These are phyloP conservation scores for Rhodotorula graminis DNA, from an alignment of 768 basidiomycete species.

Conservation along the genomic window DNA sequence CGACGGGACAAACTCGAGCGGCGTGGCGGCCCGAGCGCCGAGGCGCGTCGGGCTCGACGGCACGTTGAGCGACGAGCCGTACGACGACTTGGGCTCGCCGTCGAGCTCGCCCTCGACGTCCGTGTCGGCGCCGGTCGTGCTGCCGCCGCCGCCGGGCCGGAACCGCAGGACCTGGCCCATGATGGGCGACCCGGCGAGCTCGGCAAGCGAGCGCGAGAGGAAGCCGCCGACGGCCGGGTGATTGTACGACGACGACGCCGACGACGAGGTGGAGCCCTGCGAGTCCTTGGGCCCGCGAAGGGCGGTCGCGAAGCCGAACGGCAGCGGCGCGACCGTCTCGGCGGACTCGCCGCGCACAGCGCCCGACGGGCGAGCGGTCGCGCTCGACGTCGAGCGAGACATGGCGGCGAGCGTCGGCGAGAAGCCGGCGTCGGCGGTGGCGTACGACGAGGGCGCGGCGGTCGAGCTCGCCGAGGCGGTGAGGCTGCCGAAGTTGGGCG, in stretches of 20 bases:
- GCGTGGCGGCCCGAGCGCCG: too few relatives aligned
- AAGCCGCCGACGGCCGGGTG: not conserved
- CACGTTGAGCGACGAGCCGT: not conserved
- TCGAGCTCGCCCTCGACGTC: not conserved
- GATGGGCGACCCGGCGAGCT: conserved; percentile 8
- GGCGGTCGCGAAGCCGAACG: too few relatives aligned
- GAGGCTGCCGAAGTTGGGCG: not conserved
- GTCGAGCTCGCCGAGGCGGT: not conserved
- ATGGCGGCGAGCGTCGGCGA: conserved; percentile 5
- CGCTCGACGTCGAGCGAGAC: not conserved
- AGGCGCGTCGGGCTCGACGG: not conserved
- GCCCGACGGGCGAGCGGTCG: too few relatives aligned
- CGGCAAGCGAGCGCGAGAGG: not conserved
- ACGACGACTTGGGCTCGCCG: conserved; percentile 9
- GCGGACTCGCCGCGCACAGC: too few relatives aligned
- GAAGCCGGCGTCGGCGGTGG: not conserved
- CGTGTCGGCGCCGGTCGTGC: not conserved
- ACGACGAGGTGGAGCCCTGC: not conserved
- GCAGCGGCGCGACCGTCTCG: too few relatives aligned
- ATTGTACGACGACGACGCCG: not conserved
- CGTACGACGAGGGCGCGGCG: not conserved
- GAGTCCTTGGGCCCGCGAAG: not conserved
- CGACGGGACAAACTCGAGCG: not conserved
- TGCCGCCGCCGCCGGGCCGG: too few relatives aligned
- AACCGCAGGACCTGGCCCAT: conserved; percentile 13